phyloP scores from a whole-genome alignment of 2,329 filamentous ascomycete species.

The Aureobasidium leucospermi region DNA sequence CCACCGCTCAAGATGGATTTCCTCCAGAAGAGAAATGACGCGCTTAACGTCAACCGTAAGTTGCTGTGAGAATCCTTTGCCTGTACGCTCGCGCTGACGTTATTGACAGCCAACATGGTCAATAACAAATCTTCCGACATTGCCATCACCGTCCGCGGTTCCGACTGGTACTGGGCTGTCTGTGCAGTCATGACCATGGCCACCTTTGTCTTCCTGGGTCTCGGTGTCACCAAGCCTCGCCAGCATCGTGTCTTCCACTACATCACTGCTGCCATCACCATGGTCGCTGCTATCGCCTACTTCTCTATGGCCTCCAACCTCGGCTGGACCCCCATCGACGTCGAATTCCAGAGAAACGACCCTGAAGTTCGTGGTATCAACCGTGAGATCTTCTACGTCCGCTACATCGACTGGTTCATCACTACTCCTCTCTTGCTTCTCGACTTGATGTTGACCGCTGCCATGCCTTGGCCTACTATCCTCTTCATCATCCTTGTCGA shows the following conservation, averaged over 20 bases:
- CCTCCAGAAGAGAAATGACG: constrained; percentile 33
- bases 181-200: constrained; percentile 51
- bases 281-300: constrained; percentile 56
- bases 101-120: constrained; percentile 32
- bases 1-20: constrained; percentile 14
- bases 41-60: constrained; percentile 38
- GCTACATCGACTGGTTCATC: constrained; percentile 59
- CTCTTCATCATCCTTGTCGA: constrained; percentile 56
- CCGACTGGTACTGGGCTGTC: constrained; percentile 57
- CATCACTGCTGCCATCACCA: constrained; percentile 52
- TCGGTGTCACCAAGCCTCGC: constrained; percentile 48
- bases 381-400: constrained; percentile 59
- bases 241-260: constrained; percentile 56
- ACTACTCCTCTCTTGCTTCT: constrained; percentile 58
- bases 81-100: constrained; percentile 2
- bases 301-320: constrained; percentile 62
- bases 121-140: constrained; percentile 45
- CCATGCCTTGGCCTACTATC: constrained; percentile 58
- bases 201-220: constrained; percentile 47
- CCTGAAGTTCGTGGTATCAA: constrained; percentile 43
- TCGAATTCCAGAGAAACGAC: constrained; percentile 47
- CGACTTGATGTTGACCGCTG: constrained; percentile 56
- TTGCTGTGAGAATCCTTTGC: neutral
- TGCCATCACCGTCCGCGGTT: constrained; percentile 52
- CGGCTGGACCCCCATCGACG: constrained; percentile 55